Evolutionary conservation across 768 basidiomycete genomes (phyloP).

Genomic region (Leccinum fibrillosum): DNA sequence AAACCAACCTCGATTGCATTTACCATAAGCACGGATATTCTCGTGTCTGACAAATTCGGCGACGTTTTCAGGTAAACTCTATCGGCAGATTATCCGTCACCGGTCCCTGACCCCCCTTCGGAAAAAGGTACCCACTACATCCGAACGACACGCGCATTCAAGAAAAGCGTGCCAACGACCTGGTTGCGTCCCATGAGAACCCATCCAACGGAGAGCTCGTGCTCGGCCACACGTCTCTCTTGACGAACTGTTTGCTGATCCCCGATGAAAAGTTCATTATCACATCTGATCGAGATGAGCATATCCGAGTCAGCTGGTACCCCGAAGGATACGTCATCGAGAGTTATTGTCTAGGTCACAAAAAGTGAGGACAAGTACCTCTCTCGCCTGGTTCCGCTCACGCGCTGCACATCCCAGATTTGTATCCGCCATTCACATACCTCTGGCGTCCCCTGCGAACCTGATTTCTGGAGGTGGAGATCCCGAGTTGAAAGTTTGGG

Average conservation of each 20-base stretch:
- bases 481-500: conserved; percentile 69
- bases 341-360: conserved; percentile 81
- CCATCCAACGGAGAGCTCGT: conserved; percentile 66
- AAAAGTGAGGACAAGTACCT: conserved; percentile 49
- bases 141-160: conserved; percentile 10
- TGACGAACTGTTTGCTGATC: conserved; percentile 71
- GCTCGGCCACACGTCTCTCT: conserved; percentile 84
- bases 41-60: conserved; percentile 93
- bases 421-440: conserved; percentile 79
- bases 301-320: conserved; percentile 88
- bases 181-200: conserved; percentile 60
- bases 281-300: conserved; percentile 93
- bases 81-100: neutral
- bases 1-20: conserved; percentile 71
- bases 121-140: conserved; percentile 59
- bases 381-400: neutral
- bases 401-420: conserved; percentile 47
- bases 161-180: conserved; percentile 32
- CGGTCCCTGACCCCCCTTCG: neutral
- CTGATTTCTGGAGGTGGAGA: conserved; percentile 93
- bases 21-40: conserved; percentile 58
- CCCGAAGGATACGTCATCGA: conserved; percentile 86
- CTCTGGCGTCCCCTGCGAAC: conserved; percentile 37
- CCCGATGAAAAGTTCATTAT: conserved; percentile 71
- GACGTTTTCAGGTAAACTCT: conserved; percentile 75